Base-by-base conservation (phyloP, 2,329 filamentous ascomycete species). In the Waltergamsia citrina region DNA sequence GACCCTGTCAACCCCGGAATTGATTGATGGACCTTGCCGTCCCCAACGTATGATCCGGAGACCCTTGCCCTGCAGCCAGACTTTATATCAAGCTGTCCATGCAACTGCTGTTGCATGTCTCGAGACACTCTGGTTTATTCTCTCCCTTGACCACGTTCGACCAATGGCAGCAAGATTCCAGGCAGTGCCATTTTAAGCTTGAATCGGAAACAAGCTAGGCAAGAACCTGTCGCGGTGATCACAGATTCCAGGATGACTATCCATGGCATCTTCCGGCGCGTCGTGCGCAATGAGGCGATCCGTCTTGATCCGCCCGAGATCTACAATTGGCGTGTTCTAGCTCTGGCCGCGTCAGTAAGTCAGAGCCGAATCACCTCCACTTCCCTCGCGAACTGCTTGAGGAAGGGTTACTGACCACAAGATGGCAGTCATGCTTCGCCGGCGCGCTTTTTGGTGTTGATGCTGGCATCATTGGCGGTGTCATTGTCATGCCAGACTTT, bases 301-400 rank as follows among this genome's bases (percentile, higher is more conserved):
- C 74, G 66, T 50, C 58, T 62, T 34, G 79, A 84, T 49, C 79
- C 79, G 11, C 65, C 67, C 12, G 73, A 82, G 52, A 75, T 83
- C 38, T 83, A 83, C 52, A 76, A 76, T 46, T 83, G 78, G 77
- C 69, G 78, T 34, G 75, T 81, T 5, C 80, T 78, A 40, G 59
- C 72, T 33, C 58, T 82, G 37, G 76, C 78, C 16, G 74, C 67
- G 41, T 79, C 76, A 29, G 63, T 65, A 44, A 46, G 57, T 42
- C 3, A 9, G 22, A n/a, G 22, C 22, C n/a, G 8, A 24, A 14
- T 24, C 16, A 10, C 15, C 7, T 23, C 12, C 14, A n/a, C 16
- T 11, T 17, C 5, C 18, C 21, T 21, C n/a, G 26, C 12, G 15
- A 8, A 16, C 10, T 28, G 10, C n/a, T 25, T 7, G 16, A 32